Evolutionary conservation across 1,284 basidiomycete species (phyloP).

Genomic region (Papiliotrema flavescens): DNA sequence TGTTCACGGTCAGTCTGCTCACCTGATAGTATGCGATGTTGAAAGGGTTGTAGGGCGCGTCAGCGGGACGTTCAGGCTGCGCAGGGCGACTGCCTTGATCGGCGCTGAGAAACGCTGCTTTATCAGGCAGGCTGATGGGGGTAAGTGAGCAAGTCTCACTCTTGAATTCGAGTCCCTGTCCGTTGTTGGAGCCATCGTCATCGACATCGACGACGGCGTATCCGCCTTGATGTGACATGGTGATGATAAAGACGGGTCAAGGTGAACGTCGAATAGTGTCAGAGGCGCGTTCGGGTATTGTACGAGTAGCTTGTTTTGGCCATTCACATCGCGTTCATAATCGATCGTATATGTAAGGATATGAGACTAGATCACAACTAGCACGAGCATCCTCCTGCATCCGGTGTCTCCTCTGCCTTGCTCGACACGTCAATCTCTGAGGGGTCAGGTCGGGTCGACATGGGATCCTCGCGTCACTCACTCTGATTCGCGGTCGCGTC

Average conservation of each 20-base stretch:
- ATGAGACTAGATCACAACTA: constrained; percentile 8
- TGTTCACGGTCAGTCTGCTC: neutral
- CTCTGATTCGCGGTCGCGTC: constrained; percentile 59
- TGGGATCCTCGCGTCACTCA: constrained; percentile 19
- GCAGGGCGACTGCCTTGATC: neutral
- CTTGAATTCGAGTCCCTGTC: constrained; percentile 46
- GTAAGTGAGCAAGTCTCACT: constrained; percentile 17
- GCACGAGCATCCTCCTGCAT: constrained; percentile 46
- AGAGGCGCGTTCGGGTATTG: neutral
- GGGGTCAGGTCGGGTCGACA: neutral
- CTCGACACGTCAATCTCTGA: constrained; percentile 50
- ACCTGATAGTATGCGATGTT: constrained; percentile 51
- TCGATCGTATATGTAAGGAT: neutral
- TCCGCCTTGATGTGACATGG: constrained; percentile 32
- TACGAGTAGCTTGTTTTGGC: neutral
- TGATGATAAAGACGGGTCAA: neutral
- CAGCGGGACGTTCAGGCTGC: constrained; percentile 5
- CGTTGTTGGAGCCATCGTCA: constrained; percentile 34
- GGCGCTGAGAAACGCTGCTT: neutral
- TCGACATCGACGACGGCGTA: constrained; percentile 49
- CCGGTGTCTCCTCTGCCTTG: constrained; percentile 35
- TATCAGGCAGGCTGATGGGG: neutral
- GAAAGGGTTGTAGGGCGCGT: constrained; percentile 46
- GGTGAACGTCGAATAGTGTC: neutral
- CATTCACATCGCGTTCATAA: no score